Evolutionary conservation across 768 basidiomycete species (phyloP).

Genomic region (Hericium erinaceus): DNA sequence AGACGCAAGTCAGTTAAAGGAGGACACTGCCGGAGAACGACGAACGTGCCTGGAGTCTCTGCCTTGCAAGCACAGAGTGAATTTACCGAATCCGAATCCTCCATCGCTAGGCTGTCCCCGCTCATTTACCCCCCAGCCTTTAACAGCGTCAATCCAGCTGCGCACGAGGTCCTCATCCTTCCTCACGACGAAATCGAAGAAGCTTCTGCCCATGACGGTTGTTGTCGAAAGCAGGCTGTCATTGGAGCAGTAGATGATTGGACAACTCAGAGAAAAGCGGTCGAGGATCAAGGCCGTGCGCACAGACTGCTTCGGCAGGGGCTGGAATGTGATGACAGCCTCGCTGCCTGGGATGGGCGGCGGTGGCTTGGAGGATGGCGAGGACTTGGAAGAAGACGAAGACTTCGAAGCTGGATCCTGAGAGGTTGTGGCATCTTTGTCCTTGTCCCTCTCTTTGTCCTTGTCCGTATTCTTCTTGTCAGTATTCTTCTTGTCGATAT

Average conservation of each 20-base stretch:
- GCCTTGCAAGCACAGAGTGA: conserved; percentile 45
- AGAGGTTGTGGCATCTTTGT: neutral
- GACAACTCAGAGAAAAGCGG: conserved; percentile 59
- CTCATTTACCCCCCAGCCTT: conserved; percentile 81
- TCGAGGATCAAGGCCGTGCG: conserved; percentile 78
- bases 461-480: neutral
- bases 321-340: conserved; percentile 40
- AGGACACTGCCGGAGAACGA: neutral
- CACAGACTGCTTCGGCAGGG: conserved; percentile 59
- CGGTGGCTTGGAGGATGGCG: neutral
- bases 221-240: conserved; percentile 54
- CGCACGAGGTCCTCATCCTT: conserved; percentile 59
- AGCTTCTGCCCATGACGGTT: conserved; percentile 51
- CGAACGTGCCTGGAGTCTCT: conserved; percentile 50
- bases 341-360: conserved; percentile 1
- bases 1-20: neutral
- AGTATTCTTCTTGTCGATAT: too few species aligned
- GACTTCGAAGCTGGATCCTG: neutral
- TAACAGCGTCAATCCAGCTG: conserved; percentile 68
- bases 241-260: conserved; percentile 66
- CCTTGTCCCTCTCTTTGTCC: neutral
- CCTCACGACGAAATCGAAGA: conserved; percentile 66
- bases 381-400: neutral
- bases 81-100: conserved; percentile 76
- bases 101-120: conserved; percentile 76